Conservation (phyloP, 768 basidiomycete species). For the Tulasnella sp. region DNA sequence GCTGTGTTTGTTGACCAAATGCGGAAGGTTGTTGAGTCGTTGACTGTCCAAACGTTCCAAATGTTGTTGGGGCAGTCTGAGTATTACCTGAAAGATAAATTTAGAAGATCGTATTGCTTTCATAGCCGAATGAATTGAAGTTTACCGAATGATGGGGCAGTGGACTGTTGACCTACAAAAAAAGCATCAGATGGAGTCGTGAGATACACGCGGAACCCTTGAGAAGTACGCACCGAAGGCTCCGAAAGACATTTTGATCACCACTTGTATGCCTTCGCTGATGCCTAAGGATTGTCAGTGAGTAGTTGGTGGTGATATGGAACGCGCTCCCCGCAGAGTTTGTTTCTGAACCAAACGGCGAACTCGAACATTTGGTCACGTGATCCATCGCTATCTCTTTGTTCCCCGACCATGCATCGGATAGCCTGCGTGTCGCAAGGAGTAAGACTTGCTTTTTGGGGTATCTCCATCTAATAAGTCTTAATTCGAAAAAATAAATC, state of each 20-base stretch:
- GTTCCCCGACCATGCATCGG: too few relatives aligned
- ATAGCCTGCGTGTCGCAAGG: too few relatives aligned
- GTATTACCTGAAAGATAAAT: constrained; percentile 3
- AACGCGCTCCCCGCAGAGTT: too few relatives aligned
- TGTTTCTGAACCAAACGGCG: too few relatives aligned
- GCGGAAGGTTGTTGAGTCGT: neutral
- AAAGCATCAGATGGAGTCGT: constrained; percentile 23
- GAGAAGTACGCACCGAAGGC: constrained; percentile 2
- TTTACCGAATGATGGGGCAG: neutral
- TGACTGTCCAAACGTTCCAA: constrained; percentile 5
- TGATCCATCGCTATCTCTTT: too few relatives aligned
- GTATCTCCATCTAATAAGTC: too few relatives aligned
- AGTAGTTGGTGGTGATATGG: too few relatives aligned
- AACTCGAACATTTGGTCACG: too few relatives aligned
- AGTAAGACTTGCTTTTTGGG: too few relatives aligned
- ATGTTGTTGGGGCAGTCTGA: neutral
- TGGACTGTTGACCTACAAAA: constrained; percentile 19
- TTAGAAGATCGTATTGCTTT: constrained; percentile 20
- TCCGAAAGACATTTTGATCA: constrained; percentile 12
- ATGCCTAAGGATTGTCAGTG: too few relatives aligned
- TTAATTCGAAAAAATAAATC: too few relatives aligned
- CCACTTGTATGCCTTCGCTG: too few relatives aligned
- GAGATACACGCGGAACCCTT: neutral
- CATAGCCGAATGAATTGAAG: neutral
- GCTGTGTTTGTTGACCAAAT: constrained; percentile 14